Conservation (phyloP, 2,329 filamentous ascomycete genomes). For the Beauveria sp. region DNA sequence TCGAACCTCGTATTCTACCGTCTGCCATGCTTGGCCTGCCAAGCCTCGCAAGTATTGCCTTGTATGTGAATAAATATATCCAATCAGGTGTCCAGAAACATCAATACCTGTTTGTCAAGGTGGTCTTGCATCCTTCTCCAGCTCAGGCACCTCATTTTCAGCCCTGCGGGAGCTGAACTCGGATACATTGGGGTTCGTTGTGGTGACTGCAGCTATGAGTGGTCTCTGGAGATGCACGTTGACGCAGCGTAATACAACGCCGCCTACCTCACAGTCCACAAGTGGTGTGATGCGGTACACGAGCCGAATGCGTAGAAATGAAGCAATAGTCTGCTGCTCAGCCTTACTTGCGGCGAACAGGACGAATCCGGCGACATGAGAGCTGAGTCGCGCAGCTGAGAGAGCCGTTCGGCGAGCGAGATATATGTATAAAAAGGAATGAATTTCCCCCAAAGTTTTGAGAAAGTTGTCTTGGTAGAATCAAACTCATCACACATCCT, state of each 20-base stretch:
- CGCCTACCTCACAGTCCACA: background rate
- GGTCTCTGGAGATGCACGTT: background rate
- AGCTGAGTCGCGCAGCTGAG: background rate
- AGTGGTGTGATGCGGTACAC: background rate
- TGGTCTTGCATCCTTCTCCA: background rate
- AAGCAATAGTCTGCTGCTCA: background rate
- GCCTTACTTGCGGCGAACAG: background rate
- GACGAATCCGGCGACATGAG: background rate
- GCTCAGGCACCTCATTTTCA: background rate
- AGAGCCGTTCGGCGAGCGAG: background rate
- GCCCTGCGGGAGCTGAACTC: background rate
- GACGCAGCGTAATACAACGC: background rate
- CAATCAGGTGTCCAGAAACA: background rate
- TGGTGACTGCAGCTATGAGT: background rate
- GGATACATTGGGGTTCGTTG: background rate
- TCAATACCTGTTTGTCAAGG: background rate
- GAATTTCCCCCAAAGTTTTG: background rate
- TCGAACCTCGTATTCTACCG: slow-evolving; percentile 3
- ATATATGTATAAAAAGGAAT: background rate
- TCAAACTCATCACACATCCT: background rate
- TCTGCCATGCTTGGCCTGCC: background rate
- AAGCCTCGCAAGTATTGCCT: background rate
- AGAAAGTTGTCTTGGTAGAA: background rate
- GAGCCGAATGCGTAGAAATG: background rate
- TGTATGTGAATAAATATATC: background rate